Percentiles rank a stretch among this genome's conserved stretches.
phyloP scores from a whole-genome alignment of 305 asterid species.

The Plantago lanceolata region DNA sequence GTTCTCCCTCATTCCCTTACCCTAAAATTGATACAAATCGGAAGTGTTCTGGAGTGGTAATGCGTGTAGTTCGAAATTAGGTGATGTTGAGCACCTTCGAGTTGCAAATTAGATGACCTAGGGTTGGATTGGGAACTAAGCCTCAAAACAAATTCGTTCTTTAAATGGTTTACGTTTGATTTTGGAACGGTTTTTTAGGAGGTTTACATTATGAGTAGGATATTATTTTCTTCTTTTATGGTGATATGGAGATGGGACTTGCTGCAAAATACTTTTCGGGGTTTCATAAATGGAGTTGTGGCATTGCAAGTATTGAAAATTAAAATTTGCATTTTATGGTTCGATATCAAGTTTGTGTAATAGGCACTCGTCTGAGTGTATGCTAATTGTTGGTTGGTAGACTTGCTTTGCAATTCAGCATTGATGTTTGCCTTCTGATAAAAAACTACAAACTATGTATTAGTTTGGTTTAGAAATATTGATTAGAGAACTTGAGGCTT shows the following conservation, averaged over 20 bases:
- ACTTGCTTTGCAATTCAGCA: background rate
- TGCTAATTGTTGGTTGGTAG: background rate
- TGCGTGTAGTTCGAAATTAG: background rate
- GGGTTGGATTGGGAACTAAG: background rate
- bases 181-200: too few relatives aligned
- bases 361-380: background rate
- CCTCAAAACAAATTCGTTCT: background rate
- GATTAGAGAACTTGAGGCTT: background rate
- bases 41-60: too few relatives aligned
- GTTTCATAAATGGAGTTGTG: background rate
- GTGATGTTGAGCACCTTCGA: too few relatives aligned
- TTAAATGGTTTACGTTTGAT: too few relatives aligned
- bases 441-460: background rate
- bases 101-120: background rate
- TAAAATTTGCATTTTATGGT: background rate
- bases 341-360: too few relatives aligned
- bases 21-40: too few relatives aligned
- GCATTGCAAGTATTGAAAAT: background rate
- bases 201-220: too few relatives aligned
- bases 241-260: background rate
- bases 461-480: too few relatives aligned
- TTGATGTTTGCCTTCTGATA: background rate
- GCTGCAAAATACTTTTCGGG: background rate
- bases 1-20: too few relatives aligned
- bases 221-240: too few relatives aligned